Base-by-base conservation (phyloP, 768 basidiomycete genomes). In the Candolleomyces aberdarensis region DNA sequence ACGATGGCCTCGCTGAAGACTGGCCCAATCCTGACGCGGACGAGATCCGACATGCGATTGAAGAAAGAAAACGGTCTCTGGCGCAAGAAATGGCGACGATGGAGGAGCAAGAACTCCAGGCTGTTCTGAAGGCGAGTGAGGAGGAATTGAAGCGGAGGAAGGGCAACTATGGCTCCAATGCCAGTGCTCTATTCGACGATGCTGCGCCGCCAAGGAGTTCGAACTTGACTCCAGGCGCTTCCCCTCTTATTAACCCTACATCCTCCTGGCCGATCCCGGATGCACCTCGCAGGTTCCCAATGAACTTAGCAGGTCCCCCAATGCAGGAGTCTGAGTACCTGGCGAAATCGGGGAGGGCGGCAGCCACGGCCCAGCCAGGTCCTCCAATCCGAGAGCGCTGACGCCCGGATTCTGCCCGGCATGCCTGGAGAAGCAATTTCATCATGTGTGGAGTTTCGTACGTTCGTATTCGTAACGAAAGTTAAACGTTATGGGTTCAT, bases 11-110 rank as follows among this genome's bases (percentile, higher is more conserved):
- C 5, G 63, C 70, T 7, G 71, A 72, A 1, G 74, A 70, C 57
- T 65, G 73, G 51, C 70, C 68, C 8, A 77, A 78, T 49, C 75
- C 76, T 40, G 90, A 91, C 43, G 94, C 97, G 32, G 94, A 94
- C 8, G 96, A 98, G 57, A 76, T 98, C 60, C 80, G 79, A 64
- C 78, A 80, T 44, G 96, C 96, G 5, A 94, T 98, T 61, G 95
- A 96, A 71, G 94, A 89, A 76, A 94, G 91, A 66, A 96, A 94
- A 78, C 80, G 82, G 68, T 80, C 77, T 4, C 76, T 85, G 63
- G 88, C 84, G 11, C 84, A 84, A 68, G 92, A 96, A 58, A 87
- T 89, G 68, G 78, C 81, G 39, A 82, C 78, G 22, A 80, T 81
- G 11, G 94, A 89, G 75, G 94, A 99, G 66, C 80, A 81, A n/a